Base-by-base conservation (phyloP, 1,139 yeast species). In the Suhomyces chickasaworum region DNA sequence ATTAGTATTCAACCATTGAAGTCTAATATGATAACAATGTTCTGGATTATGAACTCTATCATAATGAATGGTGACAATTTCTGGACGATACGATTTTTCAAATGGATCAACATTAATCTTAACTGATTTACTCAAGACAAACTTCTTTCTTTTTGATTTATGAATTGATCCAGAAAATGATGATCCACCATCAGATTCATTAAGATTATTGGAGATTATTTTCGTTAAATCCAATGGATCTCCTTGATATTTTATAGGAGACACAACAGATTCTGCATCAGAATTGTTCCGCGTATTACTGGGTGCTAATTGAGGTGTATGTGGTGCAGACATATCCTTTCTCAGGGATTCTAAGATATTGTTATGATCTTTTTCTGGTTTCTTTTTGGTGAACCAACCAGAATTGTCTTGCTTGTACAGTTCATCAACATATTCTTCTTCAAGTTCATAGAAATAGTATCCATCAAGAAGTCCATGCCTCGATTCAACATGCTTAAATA, bases 31-130 rank as follows among this genome's bases (percentile, higher is more conserved):
- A 69, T 84, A 95, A 59, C 98, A 91, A 59, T 91, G 96, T 52
- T 89, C 95, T 0, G 98, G 97, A 60, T 91, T 93, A 61, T 90
- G 98, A 3, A 90, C 93, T 45, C 84, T 77, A 62, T 95, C 99
- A 59, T 89, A 88, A 65, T 93, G 98, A 3, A 93, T 90, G 3
- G 84, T 83, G 33, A 91, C 72, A 10, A 83, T 66, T 57, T 95
- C 99, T 0, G 88, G 86, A 47, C 91, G 80, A 61, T 82, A 83
- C 0, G 97, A 89, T 50, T 82, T 78, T 3, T 73, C 72, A 32
- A 75, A 69, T 0, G 95, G 88, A 61, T 93, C 99, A 20, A 89
- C 81, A 63, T 93, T 89, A 56, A 82, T 81, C 45, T 78, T 75
- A 34, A 93, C 75, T 1, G 85, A 75, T 51, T 83, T 73, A 59